phyloP scores from a whole-genome alignment of 768 basidiomycete species.

The Phanerochaete carnosa region DNA sequence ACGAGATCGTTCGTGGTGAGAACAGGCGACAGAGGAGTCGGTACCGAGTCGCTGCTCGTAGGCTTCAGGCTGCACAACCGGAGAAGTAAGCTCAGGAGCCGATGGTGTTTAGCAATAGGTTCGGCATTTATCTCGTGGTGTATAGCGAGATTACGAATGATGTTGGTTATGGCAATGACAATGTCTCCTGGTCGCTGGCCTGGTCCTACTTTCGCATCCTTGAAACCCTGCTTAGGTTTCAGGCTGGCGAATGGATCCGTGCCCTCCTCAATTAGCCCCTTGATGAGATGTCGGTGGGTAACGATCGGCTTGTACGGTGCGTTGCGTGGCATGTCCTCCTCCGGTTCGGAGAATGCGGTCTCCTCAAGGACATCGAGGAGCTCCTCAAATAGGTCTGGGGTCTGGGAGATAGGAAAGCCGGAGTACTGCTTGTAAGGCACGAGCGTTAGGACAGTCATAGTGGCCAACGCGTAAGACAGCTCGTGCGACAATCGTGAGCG shows the following conservation, averaged over 20 bases:
- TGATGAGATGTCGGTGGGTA: conserved; percentile 66
- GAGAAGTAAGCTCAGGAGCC: conserved; percentile 63
- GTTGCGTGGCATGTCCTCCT: conserved; percentile 30
- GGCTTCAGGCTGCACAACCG: conserved; percentile 58
- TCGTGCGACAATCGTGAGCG: conserved; percentile 83
- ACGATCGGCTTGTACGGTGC: conserved; percentile 32
- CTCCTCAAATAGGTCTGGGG: conserved; percentile 81
- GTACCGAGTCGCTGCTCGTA: conserved; percentile 22
- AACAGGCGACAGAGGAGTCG: conserved; percentile 44
- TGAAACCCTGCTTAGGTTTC: conserved; percentile 42
- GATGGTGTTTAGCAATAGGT: conserved; percentile 61
- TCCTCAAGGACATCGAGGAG: conserved; percentile 86
- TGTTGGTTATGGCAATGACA: conserved; percentile 67
- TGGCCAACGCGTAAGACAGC: conserved; percentile 86
- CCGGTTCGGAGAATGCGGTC: conserved; percentile 59
- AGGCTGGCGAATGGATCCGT: conserved; percentile 59
- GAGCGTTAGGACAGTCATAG: conserved; percentile 76
- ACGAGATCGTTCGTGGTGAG: conserved; percentile 74
- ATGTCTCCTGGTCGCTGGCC: conserved; percentile 66
- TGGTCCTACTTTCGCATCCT: conserved; percentile 50
- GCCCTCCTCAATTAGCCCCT: conserved; percentile 54
- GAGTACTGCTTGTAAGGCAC: conserved; percentile 52
- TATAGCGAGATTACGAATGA: conserved; percentile 85
- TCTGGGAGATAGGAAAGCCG: conserved; percentile 75
- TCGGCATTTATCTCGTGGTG: conserved; percentile 60